Percentiles rank a stretch among this genome's conserved stretches.
Evolutionary conservation across 768 basidiomycete species (phyloP).

Genomic region (Auricularia cornea): DNA sequence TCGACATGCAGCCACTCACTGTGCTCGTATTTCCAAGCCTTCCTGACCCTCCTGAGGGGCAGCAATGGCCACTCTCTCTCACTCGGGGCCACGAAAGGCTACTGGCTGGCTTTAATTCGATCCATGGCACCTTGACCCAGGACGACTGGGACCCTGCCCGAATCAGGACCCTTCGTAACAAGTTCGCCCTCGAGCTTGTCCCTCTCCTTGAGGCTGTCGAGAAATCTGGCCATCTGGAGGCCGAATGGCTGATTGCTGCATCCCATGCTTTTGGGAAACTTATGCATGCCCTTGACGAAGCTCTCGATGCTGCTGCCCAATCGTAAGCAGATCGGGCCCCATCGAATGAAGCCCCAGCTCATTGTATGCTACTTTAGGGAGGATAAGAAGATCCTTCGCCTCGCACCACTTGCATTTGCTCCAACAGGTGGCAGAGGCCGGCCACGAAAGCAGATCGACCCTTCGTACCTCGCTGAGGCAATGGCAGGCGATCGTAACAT

Average conservation of each 20-base stretch:
- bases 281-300: not conserved
- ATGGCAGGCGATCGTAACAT: constrained; percentile 8
- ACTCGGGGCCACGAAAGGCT: not conserved
- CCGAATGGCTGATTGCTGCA: not conserved
- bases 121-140: not conserved
- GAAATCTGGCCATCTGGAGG: not conserved
- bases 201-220: not conserved
- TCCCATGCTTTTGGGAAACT: not conserved
- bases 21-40: not conserved
- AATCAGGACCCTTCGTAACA: not conserved
- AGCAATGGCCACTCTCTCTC: not conserved
- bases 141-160: not conserved
- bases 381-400: not conserved
- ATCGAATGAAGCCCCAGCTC: not conserved
- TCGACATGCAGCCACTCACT: not conserved
- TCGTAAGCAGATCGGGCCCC: not conserved
- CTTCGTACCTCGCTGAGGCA: constrained; percentile 6
- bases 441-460: constrained; percentile 2
- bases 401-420: not conserved
- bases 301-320: not conserved
- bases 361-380: not conserved
- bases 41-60: not conserved
- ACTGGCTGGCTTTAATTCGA: not conserved
- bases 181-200: not conserved
- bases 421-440: not conserved